Evolutionary conservation across 306 rosid genomes (phyloP), one percentile per base, ranked within the genome.

Genomic region (Hippophae gyantsensis): DNA sequence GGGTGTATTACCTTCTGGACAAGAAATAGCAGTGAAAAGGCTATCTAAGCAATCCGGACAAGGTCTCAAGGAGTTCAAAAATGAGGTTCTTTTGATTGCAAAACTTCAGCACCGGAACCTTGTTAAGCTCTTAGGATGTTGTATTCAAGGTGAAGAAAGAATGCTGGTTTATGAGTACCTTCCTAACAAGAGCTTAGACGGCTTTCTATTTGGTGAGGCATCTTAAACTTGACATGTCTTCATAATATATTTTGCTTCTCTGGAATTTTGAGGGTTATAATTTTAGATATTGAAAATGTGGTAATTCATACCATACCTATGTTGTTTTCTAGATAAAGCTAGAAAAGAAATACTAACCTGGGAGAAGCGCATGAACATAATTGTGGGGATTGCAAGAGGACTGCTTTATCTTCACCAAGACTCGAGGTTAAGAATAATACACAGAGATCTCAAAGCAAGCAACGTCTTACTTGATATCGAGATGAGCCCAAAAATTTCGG

Each of bases 1-100:
- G 89, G 89, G 89, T 6, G 10, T 42, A 7, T 60, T 80, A 9
- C 47, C 62, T 12, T 48, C 26, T 38, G 57, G 66, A 62, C 18
- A 62, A 49, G 38, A 50, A 62, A 62, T 49, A 62, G 66, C 66
- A 32, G 57, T 49, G 32, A 62, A 62, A 48, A 62, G 48, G 10
- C 57, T 62, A 9, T 62, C 57, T 2, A 40, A 49, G 10, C 13
- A 49, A 12, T 49, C 66, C 0, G 48, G 66, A 41, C 57, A 62
- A 62, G 57, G 66, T 38, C 56, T 41, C 8, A 6, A 5, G 40
- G 57, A 62, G 56, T 62, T 62, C 56, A 62, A 49, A 38, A 61
- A 61, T 48, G 66, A 61, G 48, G 66, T 61, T 27, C 38, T 61
- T 18, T 49, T 61, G 45, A 61, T 61, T 38, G 25, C 66, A n/a